phyloP scores from a whole-genome alignment of 75 land plant genomes.

The Pinus tabuliformis region DNA sequence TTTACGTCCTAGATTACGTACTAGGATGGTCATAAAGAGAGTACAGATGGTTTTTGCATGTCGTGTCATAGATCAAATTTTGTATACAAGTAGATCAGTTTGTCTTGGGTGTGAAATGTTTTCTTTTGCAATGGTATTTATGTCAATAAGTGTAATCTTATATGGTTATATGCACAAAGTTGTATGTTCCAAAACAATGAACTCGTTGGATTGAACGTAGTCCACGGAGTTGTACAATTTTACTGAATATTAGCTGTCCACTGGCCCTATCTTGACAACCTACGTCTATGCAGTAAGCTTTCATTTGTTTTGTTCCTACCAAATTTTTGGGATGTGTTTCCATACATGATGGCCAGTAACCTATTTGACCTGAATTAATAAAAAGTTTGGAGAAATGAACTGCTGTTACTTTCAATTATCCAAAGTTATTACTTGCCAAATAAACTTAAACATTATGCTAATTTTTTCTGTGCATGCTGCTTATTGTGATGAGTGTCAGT shows the following conservation, averaged over 20 bases:
- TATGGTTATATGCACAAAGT: not conserved
- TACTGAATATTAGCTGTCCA: not conserved
- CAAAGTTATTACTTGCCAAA: not conserved
- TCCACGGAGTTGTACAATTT: not conserved
- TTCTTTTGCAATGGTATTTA: no score
- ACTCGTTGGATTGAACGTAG: not conserved
- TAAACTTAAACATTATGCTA: not conserved
- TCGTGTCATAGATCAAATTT: not conserved
- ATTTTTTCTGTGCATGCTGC: not conserved
- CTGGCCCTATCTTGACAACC: not conserved
- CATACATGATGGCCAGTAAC: not conserved
- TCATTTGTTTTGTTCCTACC: not conserved
- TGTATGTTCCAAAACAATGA: not conserved
- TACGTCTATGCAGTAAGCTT: not conserved
- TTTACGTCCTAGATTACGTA: constrained; percentile 79
- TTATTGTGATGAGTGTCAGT: not conserved
- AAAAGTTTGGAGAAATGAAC: not conserved
- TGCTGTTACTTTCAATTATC: not conserved
- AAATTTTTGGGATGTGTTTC: not conserved
- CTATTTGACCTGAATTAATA: not conserved
- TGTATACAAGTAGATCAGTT: not conserved
- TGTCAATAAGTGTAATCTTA: not conserved
- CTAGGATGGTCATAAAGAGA: constrained; percentile 79
- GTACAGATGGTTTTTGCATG: not conserved
- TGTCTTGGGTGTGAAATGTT: not conserved